Base-by-base conservation (phyloP, 768 basidiomycete species). In the Amanita pallidorosea region DNA sequence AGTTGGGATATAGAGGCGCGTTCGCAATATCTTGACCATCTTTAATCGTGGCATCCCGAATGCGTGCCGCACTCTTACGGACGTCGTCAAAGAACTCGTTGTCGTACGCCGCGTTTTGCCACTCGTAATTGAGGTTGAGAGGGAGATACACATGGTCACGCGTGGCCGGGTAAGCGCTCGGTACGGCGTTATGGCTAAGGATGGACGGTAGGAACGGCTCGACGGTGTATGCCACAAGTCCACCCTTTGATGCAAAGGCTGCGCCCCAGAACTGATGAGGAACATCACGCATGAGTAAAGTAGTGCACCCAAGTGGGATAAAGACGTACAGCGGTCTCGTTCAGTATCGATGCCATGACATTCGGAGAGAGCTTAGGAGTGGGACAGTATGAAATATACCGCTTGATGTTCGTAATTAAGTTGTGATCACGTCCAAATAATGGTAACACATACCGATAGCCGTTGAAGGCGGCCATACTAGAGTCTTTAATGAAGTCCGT, bases 121-220 rank as follows among this genome's bases (percentile, higher is more conserved):
- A 67, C 1, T 57, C 52, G 35, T 53, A 60, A 29, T 55, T 58
- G 13, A 69, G 46, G 52, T 61, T 60, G 46, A 65, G 58, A 8
- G 67, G 67, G 17, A 58, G 38, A 53, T 59, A 62, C 0, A 55
- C 55, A 1, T 59, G 51, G 8, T 56, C 54, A 25, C 60, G 56
- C 6, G 47, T 47, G 4, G 71, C 70, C 0, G 75, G 78, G 57
- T 70, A 79, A 5, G 77, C 76, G 9, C 75, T 65, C 2, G 65
- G 58, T n/a, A 55, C 56, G 8, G 60, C 50, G 43, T 57, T 66
- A 56, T 73, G 69, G 2, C 61, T 65, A 50, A 73, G 70, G 34
- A 75, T 40, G 36, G 57, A 55, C 0, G 71, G 58, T 5, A 75
- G 63, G 63, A 76, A 68, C 5, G 73, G 71, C 47, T 77, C 73